phyloP scores from a whole-genome alignment of 306 rosid species.

The Betula pendula region DNA sequence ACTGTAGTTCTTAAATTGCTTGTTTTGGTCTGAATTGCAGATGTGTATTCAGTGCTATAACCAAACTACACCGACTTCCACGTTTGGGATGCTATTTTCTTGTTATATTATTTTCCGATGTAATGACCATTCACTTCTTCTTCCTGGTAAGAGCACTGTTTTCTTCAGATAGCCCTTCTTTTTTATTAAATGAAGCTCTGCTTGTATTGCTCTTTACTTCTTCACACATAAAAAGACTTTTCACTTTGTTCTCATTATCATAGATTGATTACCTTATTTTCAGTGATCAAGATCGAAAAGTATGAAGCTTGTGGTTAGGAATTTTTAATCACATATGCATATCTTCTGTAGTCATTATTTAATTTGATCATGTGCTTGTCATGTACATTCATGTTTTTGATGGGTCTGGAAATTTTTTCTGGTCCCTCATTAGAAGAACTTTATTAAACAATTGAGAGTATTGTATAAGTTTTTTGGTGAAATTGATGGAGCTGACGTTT shows the following conservation, averaged over 20 bases:
- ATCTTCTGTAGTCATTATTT: conserved; percentile 3
- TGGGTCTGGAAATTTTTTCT: not conserved
- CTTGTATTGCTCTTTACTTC: not conserved
- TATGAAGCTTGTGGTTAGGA: not conserved
- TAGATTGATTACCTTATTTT: not conserved
- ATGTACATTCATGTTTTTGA: not conserved
- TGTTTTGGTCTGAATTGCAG: conserved; percentile 47
- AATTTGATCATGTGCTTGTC: not conserved
- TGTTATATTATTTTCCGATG: conserved; percentile 67
- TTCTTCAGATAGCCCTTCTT: conserved; percentile 21
- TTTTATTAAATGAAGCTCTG: not conserved
- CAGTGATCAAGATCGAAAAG: not conserved
- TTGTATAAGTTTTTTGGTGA: not conserved
- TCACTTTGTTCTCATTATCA: conserved; percentile 1
- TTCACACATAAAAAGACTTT: not conserved
- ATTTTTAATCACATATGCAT: not conserved
- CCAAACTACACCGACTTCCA: conserved; percentile 73
- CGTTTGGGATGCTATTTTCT: conserved; percentile 89
- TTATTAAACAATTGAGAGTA: not conserved
- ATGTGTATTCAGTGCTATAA: conserved; percentile 83
- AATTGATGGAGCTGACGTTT: too few species aligned
- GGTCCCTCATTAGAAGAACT: not conserved
- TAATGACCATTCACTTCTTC: conserved; percentile 90
- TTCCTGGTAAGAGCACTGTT: conserved; percentile 66
- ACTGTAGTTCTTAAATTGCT: conserved; percentile 20